These are phyloP conservation scores for Pilatotrama ljubarskyi DNA, from an alignment of 768 basidiomycete species.

Conservation along the genomic window DNA sequence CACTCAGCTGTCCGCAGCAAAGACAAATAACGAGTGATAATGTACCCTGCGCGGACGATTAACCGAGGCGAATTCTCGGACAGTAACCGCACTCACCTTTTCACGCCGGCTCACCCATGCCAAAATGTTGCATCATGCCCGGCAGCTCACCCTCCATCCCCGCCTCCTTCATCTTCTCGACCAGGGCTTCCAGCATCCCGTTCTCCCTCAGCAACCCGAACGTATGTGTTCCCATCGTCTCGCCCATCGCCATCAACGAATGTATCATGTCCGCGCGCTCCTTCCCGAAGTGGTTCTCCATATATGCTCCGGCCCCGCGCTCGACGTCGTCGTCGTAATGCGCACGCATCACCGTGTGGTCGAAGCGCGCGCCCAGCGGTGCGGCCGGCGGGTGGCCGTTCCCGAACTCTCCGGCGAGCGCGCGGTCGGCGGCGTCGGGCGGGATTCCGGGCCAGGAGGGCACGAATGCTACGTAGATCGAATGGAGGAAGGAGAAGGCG, in stretches of 20 bases:
- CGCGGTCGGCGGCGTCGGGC: background rate
- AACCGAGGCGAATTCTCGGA: no score
- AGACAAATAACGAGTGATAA: no score
- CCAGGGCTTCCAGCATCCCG: background rate
- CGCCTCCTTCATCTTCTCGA: background rate
- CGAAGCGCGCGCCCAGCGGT: background rate
- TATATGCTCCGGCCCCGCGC: conserved; percentile 2
- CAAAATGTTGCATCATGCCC: no score
- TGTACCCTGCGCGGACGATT: no score
- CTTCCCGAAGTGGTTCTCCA: conserved; percentile 8
- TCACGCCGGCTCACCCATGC: no score
- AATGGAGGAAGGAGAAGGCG: conserved; percentile 1
- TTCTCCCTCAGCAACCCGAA: conserved; percentile 4
- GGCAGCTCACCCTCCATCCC: background rate
- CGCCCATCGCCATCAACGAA: background rate
- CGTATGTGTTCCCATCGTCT: background rate
- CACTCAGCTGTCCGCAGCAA: no score
- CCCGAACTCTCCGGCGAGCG: background rate
- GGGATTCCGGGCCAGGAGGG: background rate
- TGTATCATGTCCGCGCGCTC: conserved; percentile 4
- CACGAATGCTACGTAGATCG: background rate
- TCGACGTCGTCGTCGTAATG: conserved; percentile 9
- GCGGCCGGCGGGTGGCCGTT: no score
- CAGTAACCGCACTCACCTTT: no score
- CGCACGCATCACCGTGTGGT: background rate